phyloP scores from a whole-genome alignment of 805 yeast species.

The Teunomyces kruisii region DNA sequence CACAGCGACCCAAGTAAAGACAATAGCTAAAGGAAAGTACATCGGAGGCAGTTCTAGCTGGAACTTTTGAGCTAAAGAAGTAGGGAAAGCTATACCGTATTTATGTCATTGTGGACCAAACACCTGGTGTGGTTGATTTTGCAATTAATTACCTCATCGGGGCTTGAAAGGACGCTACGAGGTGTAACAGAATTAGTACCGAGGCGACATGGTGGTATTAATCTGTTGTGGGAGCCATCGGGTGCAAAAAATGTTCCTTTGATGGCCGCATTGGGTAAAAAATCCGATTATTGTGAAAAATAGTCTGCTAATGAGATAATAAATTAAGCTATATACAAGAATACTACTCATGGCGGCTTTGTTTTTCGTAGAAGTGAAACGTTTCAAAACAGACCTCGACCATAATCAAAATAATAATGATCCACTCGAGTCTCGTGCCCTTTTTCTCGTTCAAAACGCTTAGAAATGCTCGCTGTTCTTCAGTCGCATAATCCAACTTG shows the following conservation, averaged over 20 bases:
- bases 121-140: not conserved
- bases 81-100: not conserved
- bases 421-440: slow-evolving; percentile 80
- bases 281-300: not conserved
- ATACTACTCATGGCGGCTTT: not conserved
- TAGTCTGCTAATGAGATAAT: not conserved
- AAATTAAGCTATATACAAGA: slow-evolving; percentile 1
- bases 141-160: not conserved
- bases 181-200: no score
- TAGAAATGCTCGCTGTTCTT: slow-evolving; percentile 77
- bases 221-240: not conserved
- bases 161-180: not conserved
- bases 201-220: not conserved
- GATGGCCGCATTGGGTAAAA: not conserved
- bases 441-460: slow-evolving; percentile 74
- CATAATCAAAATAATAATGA: slow-evolving; percentile 77
- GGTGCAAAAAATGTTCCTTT: not conserved
- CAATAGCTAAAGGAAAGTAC: not conserved
- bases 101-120: not conserved
- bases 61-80: not conserved
- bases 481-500: slow-evolving; percentile 87
- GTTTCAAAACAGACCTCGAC: slow-evolving; percentile 84
- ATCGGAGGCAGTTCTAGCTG: not conserved
- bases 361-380: slow-evolving; percentile 66
- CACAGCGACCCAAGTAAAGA: slow-evolving; percentile 6